Evolutionary conservation across 164 flowering plant genomes (phyloP), one percentile per base, ranked within the genome.

Genomic region (Magnolia changhungtana): DNA sequence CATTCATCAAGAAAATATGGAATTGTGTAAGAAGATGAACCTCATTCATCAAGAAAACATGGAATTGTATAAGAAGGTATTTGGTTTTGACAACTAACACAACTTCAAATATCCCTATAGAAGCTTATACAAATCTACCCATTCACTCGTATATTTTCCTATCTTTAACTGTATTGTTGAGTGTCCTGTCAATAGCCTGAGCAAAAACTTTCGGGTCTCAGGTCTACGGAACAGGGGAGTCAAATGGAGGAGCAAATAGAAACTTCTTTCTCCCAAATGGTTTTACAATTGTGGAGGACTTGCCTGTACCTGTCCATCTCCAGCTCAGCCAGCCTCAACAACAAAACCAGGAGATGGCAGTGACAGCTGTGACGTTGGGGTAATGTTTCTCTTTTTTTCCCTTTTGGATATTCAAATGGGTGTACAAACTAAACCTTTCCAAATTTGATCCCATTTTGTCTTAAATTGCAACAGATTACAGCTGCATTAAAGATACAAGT

Each of bases 241-340:
- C 31, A 71, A 82, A 78, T 81, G 91, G 87, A 78, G 91, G 87
- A 78, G 75, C 80, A 78, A 88, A 79, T 58, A 78, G 75, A 75
- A 79, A 69, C 67, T 70, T 79, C 58, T 24, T 76, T 20, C 68
- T 76, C 45, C 79, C 87, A 76, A 80, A 84, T 81, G 84, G 83
- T 67, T 80, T 85, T 31, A 74, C 81, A 74, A 75, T 77, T 13
- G 83, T 79, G 74, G 90, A 87, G 37, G 88, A 90, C 72, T 72
- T 77, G 6, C 81, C 80, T 61, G 82, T 71, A 49, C 88, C 93
- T 23, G 72, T 90, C 50, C 83, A 85, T 80, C 96, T 92, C 80
- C 94, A 90, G 76, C 92, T 91, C 59, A 84, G 95, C 85, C 97
- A 84, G 82, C 96, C 95, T 68, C 86, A 86, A 61, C 91, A 85